A percentile compares a stretch with the other conserved stretches of the same genome.
These are phyloP conservation scores for Phytophthora hybrid DNA, from an alignment of 352 stramenopile genomes.

Conservation along the genomic window DNA sequence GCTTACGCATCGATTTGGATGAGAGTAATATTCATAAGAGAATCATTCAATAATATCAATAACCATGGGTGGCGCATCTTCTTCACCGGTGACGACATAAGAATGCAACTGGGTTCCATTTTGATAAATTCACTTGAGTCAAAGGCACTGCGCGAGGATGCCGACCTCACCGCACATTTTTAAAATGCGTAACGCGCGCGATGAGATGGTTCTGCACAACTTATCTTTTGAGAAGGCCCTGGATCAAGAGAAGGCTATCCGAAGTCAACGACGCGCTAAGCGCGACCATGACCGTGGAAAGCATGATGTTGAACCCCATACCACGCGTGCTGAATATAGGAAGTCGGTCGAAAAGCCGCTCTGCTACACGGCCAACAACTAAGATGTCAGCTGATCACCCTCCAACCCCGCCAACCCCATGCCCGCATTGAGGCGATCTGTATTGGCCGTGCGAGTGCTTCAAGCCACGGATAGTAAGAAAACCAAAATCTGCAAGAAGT, in stretches of 20 bases:
- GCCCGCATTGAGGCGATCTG: background rate
- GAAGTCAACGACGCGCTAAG: background rate
- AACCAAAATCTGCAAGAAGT: too few species aligned
- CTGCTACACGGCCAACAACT: too few species aligned
- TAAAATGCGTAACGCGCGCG: background rate
- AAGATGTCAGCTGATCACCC: background rate
- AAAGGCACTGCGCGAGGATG: background rate
- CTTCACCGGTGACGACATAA: background rate
- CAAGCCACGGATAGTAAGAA: too few species aligned
- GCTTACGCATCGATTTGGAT: too few species aligned
- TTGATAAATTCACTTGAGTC: background rate
- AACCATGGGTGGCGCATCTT: conserved; percentile 5
- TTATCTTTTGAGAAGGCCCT: conserved; percentile 1
- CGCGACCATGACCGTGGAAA: background rate
- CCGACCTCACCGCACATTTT: background rate
- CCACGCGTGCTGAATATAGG: background rate
- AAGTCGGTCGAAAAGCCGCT: background rate
- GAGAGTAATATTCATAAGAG: too few species aligned
- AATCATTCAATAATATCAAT: background rate
- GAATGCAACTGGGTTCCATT: background rate
- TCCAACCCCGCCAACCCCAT: background rate
- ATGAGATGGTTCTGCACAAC: conserved; percentile 5
- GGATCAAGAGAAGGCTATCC: background rate
- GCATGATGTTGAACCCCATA: background rate
- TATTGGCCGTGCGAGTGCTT: background rate